These are phyloP conservation scores for Globisporangium solare DNA, from an alignment of 352 stramenopile genomes.

Conservation along the genomic window DNA sequence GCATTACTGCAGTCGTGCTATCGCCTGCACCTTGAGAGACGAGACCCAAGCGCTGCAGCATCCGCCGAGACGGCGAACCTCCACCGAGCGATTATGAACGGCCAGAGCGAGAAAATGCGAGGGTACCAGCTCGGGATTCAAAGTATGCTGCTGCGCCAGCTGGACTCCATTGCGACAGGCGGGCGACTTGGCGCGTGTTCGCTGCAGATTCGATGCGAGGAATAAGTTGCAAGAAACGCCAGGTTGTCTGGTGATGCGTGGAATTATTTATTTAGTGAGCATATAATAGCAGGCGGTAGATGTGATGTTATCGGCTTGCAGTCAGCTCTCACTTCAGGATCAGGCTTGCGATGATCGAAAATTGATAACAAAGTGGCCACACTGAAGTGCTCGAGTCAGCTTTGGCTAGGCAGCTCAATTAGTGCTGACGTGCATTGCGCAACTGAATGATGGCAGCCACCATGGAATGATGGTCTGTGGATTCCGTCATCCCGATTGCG, in stretches of 20 bases:
- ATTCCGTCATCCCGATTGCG: not conserved
- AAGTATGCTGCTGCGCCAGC: conserved; percentile 5
- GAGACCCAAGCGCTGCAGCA: not conserved
- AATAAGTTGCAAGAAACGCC: not conserved
- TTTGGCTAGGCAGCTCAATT: no score
- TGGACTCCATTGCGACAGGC: not conserved
- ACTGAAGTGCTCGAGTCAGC: no score
- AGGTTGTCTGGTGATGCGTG: not conserved
- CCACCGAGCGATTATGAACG: not conserved
- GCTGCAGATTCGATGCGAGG: not conserved
- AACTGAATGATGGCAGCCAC: no score
- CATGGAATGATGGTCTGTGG: no score
- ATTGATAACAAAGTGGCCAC: no score
- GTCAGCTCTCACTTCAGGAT: no score
- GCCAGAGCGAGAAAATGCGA: conserved; percentile 8
- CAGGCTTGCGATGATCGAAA: no score
- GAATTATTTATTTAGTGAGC: not conserved
- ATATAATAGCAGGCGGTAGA: not conserved
- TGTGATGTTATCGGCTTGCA: no score
- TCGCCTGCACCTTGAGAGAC: not conserved
- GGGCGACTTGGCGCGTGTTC: not conserved
- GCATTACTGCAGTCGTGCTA: conserved; percentile 10
- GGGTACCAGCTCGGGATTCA: conserved; percentile 6
- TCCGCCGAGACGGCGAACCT: not conserved
- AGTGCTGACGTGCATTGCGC: no score